phyloP scores from a whole-genome alignment of 768 basidiomycete genomes.

The Trametes cingulata region DNA sequence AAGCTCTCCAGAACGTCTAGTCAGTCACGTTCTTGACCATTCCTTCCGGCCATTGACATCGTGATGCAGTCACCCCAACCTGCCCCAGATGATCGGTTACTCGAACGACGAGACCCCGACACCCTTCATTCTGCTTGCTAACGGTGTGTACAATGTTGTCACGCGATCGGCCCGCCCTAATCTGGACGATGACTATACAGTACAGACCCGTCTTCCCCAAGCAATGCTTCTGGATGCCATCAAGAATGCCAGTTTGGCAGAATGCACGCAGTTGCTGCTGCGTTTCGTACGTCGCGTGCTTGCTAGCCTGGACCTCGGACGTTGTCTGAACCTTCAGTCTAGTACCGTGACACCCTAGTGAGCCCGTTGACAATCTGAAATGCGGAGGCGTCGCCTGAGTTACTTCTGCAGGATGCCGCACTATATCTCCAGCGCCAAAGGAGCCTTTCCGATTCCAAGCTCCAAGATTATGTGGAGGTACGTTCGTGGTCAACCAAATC shows the following conservation, averaged over 20 bases:
- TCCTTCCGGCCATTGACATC: not conserved
- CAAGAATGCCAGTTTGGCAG: constrained; percentile 38
- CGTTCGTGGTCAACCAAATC: not conserved
- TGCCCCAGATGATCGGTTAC: constrained; percentile 55
- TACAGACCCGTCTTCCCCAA: constrained; percentile 45
- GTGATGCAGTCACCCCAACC: constrained; percentile 44
- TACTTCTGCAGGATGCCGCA: constrained; percentile 40
- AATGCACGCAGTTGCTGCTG: constrained; percentile 38
- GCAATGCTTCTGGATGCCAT: constrained; percentile 39
- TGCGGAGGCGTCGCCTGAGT: not conserved
- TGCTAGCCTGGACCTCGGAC: too few relatives aligned
- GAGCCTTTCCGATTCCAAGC: constrained; percentile 38
- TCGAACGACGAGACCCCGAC: constrained; percentile 46
- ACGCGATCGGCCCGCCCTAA: not conserved
- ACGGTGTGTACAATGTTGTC: constrained; percentile 33
- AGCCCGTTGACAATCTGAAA: not conserved
- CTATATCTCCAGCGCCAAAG: constrained; percentile 46
- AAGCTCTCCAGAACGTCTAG: constrained; percentile 51
- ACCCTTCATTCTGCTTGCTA: constrained; percentile 53
- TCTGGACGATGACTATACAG: constrained; percentile 28
- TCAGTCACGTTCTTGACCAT: constrained; percentile 28
- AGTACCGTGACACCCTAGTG: constrained; percentile 47
- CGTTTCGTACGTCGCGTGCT: constrained; percentile 33
- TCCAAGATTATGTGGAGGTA: constrained; percentile 52
- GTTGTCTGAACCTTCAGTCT: not conserved